These are phyloP conservation scores for Aspergillus quadricinctus DNA, from an alignment of 2,329 filamentous ascomycete species.

Conservation along the genomic window DNA sequence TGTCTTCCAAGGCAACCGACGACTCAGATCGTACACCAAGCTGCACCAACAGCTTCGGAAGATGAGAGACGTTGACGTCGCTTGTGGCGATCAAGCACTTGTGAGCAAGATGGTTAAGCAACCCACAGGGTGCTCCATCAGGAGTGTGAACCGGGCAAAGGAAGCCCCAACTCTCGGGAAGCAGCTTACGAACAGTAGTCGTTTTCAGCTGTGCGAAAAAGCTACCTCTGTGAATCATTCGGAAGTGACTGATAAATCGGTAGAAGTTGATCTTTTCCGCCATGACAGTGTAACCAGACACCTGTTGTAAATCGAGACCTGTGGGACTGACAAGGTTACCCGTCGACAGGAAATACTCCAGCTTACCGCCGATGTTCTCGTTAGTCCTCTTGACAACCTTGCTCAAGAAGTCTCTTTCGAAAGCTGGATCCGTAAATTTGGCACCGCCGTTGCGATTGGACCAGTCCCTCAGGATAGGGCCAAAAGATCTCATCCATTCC, in stretches of 20 bases:
- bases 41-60: slow-evolving; percentile 70
- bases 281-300: slow-evolving; percentile 91
- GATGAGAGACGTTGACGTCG: slow-evolving; percentile 65
- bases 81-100: slow-evolving; percentile 86
- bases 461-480: slow-evolving; percentile 52
- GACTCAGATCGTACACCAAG: slow-evolving; percentile 74
- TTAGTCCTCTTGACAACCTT: slow-evolving; percentile 78
- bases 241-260: slow-evolving; percentile 97
- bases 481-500: slow-evolving; percentile 73
- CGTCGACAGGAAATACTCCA: slow-evolving; percentile 95
- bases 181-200: slow-evolving; percentile 88
- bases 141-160: slow-evolving; percentile 96
- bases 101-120: slow-evolving; percentile 92
- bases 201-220: slow-evolving; percentile 99
- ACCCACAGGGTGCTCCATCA: slow-evolving; percentile 89
- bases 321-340: slow-evolving; percentile 89
- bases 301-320: slow-evolving; percentile 89
- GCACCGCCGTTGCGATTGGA: slow-evolving; percentile 48
- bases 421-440: slow-evolving; percentile 69
- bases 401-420: slow-evolving; percentile 71
- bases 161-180: slow-evolving; percentile 98
- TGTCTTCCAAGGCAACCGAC: slow-evolving; percentile 75
- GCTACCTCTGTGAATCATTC: slow-evolving; percentile 97
- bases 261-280: slow-evolving; percentile 99
- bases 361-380: slow-evolving; percentile 77